Conservation (phyloP, 805 yeast genomes). For the Yamadazyma laniorum region DNA sequence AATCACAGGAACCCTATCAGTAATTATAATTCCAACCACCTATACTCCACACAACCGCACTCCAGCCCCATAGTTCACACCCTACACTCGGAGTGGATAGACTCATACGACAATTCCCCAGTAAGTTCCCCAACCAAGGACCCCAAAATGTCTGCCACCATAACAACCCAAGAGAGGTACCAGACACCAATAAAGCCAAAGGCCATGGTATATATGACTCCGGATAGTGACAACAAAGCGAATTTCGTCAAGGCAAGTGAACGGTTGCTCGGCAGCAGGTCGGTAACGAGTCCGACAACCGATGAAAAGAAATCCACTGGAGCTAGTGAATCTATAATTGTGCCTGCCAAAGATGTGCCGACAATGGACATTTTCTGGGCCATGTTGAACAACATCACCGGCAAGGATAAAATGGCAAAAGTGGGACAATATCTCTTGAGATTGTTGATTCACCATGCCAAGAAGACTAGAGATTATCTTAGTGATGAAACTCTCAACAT, state of each 20-base stretch:
- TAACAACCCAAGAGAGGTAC: constrained; percentile 9
- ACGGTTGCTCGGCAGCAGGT: constrained; percentile 15
- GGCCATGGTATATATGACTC: constrained; percentile 13
- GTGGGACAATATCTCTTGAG: constrained; percentile 58
- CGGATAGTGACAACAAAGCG: constrained; percentile 10
- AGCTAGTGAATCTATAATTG: background rate
- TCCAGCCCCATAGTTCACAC: constrained; percentile 15
- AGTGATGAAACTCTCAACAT: constrained; percentile 36
- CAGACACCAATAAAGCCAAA: constrained; percentile 14
- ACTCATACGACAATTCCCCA: constrained; percentile 16
- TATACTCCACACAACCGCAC: constrained; percentile 6
- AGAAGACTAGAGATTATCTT: constrained; percentile 33
- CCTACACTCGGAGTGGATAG: constrained; percentile 28
- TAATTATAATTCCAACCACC: background rate
- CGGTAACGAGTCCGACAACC: constrained; percentile 5
- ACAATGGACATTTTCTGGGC: constrained; percentile 48
- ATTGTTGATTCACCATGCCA: constrained; percentile 47
- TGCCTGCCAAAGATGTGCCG: constrained; percentile 1
- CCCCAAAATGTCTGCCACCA: constrained; percentile 15
- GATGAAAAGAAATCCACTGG: constrained; percentile 2
- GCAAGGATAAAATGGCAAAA: constrained; percentile 73
- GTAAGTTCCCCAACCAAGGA: constrained; percentile 10
- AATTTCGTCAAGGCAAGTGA: constrained; percentile 8
- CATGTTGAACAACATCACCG: constrained; percentile 51
- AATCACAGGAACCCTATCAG: constrained; percentile 2